A percentile compares a stretch with the other conserved stretches of the same genome.
These are phyloP conservation scores for Mortierella polycephala DNA, from an alignment of 371 early-diverging fungal species.

Conservation along the genomic window DNA sequence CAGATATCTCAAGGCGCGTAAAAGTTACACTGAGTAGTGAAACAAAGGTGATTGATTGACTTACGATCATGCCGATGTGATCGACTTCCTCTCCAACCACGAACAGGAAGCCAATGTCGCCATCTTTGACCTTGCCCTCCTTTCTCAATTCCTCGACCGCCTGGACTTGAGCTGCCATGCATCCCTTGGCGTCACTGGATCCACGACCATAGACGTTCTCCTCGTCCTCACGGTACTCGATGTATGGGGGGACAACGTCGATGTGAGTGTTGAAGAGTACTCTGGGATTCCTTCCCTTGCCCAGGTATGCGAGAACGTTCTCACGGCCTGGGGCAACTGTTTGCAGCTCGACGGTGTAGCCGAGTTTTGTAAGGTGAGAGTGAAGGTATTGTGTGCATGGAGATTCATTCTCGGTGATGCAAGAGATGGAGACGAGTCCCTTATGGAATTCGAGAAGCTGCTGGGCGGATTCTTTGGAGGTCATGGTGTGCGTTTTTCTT, in stretches of 20 bases:
- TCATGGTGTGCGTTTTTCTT: conserved; percentile 19
- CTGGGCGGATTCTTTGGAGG: conserved; percentile 33
- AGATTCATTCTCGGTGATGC: conserved; percentile 54
- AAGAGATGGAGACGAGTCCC: conserved; percentile 50
- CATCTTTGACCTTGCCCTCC: conserved; percentile 57
- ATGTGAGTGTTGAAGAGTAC: conserved; percentile 59
- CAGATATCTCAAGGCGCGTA: neutral
- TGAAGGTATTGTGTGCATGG: conserved; percentile 47
- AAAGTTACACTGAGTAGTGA: neutral
- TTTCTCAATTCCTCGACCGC: conserved; percentile 57
- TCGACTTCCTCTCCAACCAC: conserved; percentile 62
- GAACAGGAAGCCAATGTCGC: conserved; percentile 58
- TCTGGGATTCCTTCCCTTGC: conserved; percentile 41
- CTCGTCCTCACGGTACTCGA: conserved; percentile 57
- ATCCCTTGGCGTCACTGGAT: conserved; percentile 60
- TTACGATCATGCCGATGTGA: conserved; percentile 59
- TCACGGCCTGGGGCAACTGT: conserved; percentile 51
- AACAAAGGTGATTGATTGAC: neutral
- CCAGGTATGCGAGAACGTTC: conserved; percentile 56
- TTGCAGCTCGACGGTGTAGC: conserved; percentile 56
- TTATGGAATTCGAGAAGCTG: conserved; percentile 52
- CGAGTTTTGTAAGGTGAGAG: conserved; percentile 43
- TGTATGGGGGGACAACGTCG: conserved; percentile 60
- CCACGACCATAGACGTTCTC: conserved; percentile 61
- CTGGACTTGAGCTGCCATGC: conserved; percentile 57